These are phyloP conservation scores for Plenodomus tracheiphilus DNA, from an alignment of 2,329 filamentous ascomycete species.

Conservation along the genomic window DNA sequence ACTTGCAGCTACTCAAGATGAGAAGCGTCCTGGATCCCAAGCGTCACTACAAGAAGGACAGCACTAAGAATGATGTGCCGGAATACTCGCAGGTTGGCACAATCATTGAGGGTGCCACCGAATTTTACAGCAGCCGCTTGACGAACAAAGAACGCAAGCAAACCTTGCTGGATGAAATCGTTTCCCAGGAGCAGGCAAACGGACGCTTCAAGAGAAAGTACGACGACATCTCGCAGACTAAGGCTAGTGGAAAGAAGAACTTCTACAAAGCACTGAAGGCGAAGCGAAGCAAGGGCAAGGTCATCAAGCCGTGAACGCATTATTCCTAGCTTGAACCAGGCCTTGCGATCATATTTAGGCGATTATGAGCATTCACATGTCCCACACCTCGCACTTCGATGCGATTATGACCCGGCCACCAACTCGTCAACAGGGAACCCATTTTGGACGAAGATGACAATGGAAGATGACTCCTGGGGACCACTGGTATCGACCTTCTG, in stretches of 20 bases:
- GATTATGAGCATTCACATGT: too few relatives aligned
- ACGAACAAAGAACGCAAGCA: constrained; percentile 85
- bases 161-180: constrained; percentile 83
- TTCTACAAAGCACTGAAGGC: constrained; percentile 81
- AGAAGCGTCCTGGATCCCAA: constrained; percentile 87
- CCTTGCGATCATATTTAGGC: background rate
- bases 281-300: constrained; percentile 52
- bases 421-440: too few relatives aligned
- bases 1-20: constrained; percentile 88
- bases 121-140: constrained; percentile 80
- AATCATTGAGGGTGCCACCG: constrained; percentile 83
- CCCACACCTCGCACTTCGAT: too few relatives aligned
- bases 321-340: background rate
- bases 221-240: constrained; percentile 77
- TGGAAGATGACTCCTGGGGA: background rate
- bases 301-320: constrained; percentile 38
- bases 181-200: constrained; percentile 67
- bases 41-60: constrained; percentile 87
- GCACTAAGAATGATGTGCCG: constrained; percentile 69
- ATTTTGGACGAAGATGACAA: background rate
- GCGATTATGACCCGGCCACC: too few relatives aligned
- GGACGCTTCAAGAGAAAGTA: constrained; percentile 87
- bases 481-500: too few relatives aligned
- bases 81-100: constrained; percentile 88
- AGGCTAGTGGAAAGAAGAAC: constrained; percentile 84